These are phyloP conservation scores for Metarhizium humberi DNA, from an alignment of 2,329 filamentous ascomycete species.

Conservation along the genomic window DNA sequence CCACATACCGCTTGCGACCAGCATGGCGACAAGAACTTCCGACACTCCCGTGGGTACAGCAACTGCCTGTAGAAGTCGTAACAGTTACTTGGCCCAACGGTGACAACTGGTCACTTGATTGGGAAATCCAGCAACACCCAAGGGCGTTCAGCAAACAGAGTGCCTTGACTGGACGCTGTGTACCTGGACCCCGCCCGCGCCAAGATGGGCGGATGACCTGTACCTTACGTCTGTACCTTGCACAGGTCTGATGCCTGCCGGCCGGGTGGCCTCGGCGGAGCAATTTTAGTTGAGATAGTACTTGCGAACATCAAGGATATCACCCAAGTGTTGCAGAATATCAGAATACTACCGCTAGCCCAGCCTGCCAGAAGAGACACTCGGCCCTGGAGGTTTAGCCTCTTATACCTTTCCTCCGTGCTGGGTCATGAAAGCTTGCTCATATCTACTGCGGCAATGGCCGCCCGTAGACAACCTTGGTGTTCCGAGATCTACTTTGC, in stretches of 20 bases:
- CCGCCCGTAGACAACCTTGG: no score
- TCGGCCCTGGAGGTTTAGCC: no score
- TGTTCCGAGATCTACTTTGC: neutral
- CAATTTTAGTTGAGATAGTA: no score
- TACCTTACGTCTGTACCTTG: conserved; percentile 22
- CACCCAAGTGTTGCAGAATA: no score
- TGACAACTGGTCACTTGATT: neutral
- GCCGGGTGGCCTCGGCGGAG: neutral
- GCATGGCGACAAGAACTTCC: neutral
- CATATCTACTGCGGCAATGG: no score
- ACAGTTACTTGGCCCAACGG: neutral
- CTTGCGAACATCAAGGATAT: neutral
- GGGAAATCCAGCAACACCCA: neutral
- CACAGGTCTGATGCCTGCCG: neutral
- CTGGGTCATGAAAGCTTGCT: no score
- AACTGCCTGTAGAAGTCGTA: neutral
- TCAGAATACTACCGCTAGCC: no score
- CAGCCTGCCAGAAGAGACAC: no score
- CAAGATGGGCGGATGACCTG: conserved; percentile 26
- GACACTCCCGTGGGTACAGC: neutral
- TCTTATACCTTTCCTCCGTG: no score
- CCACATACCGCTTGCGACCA: neutral
- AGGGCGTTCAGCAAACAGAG: neutral
- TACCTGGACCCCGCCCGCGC: conserved; percentile 23
- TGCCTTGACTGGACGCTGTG: conserved; percentile 15